Evolutionary conservation across 164 flowering plant species (phyloP).

Genomic region (Litsea cubeba): DNA sequence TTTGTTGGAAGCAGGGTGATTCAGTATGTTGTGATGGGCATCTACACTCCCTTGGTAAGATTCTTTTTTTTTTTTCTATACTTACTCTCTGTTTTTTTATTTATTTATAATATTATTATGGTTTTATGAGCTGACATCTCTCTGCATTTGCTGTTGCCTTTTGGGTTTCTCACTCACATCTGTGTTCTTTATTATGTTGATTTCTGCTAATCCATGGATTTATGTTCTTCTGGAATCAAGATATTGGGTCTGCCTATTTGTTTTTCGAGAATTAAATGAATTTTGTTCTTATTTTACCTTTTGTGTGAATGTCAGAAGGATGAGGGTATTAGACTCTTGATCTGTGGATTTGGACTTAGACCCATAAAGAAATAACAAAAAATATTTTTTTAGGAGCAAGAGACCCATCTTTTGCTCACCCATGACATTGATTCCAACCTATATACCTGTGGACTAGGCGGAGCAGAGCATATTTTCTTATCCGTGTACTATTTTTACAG

Average conservation of each 20-base stretch:
- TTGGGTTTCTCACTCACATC: not conserved
- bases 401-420: not conserved
- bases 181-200: not conserved
- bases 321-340: not conserved
- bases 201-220: not conserved
- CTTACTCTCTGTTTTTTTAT: not conserved
- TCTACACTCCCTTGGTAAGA: conserved; percentile 96
- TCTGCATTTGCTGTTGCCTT: conserved; percentile 5
- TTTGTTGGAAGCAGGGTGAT: conserved; percentile 84
- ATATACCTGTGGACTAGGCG: too few relatives aligned
- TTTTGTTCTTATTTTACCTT: not conserved
- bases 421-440: not conserved
- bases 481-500: too few relatives aligned
- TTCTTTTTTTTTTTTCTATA: not conserved
- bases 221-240: not conserved
- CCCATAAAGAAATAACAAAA: not conserved
- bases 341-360: not conserved
- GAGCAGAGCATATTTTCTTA: too few relatives aligned
- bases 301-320: not conserved
- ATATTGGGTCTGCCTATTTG: too few relatives aligned
- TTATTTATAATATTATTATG: too few relatives aligned
- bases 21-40: conserved; percentile 76
- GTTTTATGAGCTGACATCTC: not conserved
- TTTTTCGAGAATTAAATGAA: not conserved
- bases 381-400: not conserved